A percentile compares a stretch with the other conserved stretches of the same genome.
These are phyloP conservation scores for Physaria fendleri DNA, from an alignment of 345 rosid genomes.

Conservation along the genomic window DNA sequence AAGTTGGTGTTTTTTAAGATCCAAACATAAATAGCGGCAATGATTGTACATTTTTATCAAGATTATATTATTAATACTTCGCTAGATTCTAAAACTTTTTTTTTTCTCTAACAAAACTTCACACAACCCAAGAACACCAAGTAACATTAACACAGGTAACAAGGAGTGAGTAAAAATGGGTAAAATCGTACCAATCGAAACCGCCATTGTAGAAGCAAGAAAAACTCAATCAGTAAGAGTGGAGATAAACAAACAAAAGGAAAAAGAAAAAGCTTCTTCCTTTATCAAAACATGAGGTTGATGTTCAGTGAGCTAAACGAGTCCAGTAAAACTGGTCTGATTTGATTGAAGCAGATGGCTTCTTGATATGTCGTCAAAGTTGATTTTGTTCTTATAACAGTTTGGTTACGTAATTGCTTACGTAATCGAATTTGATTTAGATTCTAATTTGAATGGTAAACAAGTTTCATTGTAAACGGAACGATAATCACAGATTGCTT, in stretches of 20 bases:
- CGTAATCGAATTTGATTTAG: not conserved
- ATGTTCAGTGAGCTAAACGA: not conserved
- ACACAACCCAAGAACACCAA: slow-evolving; percentile 14
- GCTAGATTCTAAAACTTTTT: not conserved
- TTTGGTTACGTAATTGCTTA: not conserved
- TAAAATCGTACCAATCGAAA: slow-evolving; percentile 9
- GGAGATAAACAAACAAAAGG: not conserved
- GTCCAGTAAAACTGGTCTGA: not conserved
- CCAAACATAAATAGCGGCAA: not conserved
- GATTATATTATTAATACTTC: not conserved
- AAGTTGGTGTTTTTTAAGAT: not conserved
- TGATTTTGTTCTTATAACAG: not conserved
- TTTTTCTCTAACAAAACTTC: not conserved
- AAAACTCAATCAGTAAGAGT: slow-evolving; percentile 5
- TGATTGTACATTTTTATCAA: not conserved
- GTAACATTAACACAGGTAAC: not conserved
- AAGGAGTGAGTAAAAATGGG: not conserved
- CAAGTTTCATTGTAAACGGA: too few relatives aligned
- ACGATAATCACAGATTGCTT: too few relatives aligned
- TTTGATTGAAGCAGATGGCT: not conserved
- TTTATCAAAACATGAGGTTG: not conserved
- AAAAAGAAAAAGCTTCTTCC: too few relatives aligned
- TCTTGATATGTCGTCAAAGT: not conserved
- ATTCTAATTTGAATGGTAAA: too few relatives aligned
- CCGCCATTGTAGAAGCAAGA: slow-evolving; percentile 26